phyloP scores from a whole-genome alignment of 2,329 filamentous ascomycete genomes.

The Xylariaceae sp. region DNA sequence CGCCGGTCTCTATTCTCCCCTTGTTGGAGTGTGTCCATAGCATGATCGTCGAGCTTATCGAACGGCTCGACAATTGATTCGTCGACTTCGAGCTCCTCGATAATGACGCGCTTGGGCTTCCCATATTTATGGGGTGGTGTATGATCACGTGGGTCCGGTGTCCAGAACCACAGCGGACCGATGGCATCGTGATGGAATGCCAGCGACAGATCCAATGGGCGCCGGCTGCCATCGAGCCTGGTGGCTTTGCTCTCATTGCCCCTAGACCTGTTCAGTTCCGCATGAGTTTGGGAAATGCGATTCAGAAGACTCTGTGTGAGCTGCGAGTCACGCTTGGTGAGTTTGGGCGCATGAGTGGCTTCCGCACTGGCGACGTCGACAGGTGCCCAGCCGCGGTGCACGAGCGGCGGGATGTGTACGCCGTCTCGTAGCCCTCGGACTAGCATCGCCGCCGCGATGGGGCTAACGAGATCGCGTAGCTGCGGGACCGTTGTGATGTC shows the following conservation, averaged over 20 bases:
- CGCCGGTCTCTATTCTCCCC: too few species aligned
- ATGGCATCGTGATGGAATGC: slow-evolving; percentile 54
- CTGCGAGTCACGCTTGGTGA: slow-evolving; percentile 59
- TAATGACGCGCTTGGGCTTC: slow-evolving; percentile 17
- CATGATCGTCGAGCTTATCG: too few species aligned
- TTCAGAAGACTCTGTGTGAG: slow-evolving; percentile 44
- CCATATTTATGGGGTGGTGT: slow-evolving; percentile 21
- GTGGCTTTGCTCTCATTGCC: neutral
- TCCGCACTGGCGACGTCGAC: neutral
- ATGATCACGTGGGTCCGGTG: slow-evolving; percentile 15
- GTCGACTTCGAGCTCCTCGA: slow-evolving; percentile 3
- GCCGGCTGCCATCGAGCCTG: neutral
- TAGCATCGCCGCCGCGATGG: slow-evolving; percentile 66
- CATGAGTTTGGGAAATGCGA: slow-evolving; percentile 6
- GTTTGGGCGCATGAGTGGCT: slow-evolving; percentile 64
- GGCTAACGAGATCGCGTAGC: neutral
- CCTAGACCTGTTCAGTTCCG: neutral
- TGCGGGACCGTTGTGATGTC: slow-evolving; percentile 45
- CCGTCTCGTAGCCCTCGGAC: slow-evolving; percentile 58
- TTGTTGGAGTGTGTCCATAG: too few species aligned
- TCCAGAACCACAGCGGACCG: slow-evolving; percentile 60
- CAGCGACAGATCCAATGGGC: slow-evolving; percentile 32
- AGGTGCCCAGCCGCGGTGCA: slow-evolving; percentile 28
- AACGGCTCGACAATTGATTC: neutral
- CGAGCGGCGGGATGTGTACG: slow-evolving; percentile 61